These are phyloP conservation scores for Camelina laxa DNA, from an alignment of 345 rosid species.

Conservation along the genomic window DNA sequence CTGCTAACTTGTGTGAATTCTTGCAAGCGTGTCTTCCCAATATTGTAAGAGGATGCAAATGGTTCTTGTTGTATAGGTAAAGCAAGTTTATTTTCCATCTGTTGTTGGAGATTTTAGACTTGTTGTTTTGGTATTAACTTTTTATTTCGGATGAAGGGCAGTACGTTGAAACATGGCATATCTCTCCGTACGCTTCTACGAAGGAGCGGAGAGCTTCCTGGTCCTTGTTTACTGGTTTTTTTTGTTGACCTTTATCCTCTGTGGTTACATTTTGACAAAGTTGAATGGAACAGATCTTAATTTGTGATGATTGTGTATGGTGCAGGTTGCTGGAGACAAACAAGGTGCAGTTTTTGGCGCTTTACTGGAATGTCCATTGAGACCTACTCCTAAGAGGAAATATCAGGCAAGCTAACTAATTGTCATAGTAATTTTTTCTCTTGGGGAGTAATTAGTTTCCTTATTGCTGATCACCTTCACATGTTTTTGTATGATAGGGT, in stretches of 20 bases:
- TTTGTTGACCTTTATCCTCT: neutral
- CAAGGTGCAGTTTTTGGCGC: slow-evolving; percentile 91
- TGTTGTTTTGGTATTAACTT: slow-evolving; percentile 43
- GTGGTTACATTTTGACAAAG: neutral
- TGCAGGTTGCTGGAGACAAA: slow-evolving; percentile 79
- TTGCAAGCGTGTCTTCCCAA: slow-evolving; percentile 81
- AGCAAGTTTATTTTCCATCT: slow-evolving; percentile 12
- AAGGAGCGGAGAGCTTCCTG: slow-evolving; percentile 73
- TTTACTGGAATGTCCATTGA: slow-evolving; percentile 76
- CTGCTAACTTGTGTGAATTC: slow-evolving; percentile 69
- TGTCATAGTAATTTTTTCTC: neutral
- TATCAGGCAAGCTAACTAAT: slow-evolving; percentile 63
- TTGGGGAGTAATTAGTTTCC: neutral
- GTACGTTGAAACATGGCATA: slow-evolving; percentile 94
- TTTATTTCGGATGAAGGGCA: slow-evolving; percentile 82
- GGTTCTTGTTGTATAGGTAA: slow-evolving; percentile 90
- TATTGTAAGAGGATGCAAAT: slow-evolving; percentile 82
- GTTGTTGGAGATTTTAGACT: slow-evolving; percentile 1
- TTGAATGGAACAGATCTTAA: slow-evolving; percentile 13
- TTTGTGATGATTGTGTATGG: slow-evolving; percentile 23
- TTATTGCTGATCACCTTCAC: slow-evolving; percentile 9
- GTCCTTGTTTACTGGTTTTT: slow-evolving; percentile 71
- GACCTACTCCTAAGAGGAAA: slow-evolving; percentile 84
- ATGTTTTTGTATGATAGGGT: slow-evolving; percentile 53
- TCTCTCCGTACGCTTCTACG: slow-evolving; percentile 92